Base-by-base conservation (phyloP, 805 yeast species). In the Kuraishia capsulata region DNA sequence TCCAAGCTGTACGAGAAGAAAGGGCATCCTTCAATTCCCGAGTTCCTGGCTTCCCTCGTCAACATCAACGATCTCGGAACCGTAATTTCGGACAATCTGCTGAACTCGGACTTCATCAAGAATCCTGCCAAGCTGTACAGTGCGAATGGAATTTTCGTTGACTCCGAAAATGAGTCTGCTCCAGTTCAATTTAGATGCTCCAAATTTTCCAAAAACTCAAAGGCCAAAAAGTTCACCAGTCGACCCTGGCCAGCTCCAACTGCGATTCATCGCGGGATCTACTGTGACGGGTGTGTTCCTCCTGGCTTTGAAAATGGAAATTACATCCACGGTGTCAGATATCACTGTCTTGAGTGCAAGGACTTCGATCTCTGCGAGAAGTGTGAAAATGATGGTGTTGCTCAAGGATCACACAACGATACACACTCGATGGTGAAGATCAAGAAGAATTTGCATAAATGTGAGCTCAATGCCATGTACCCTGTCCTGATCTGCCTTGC, bases 301-400 rank as follows among this genome's bases (percentile, higher is more conserved):
- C 33, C 38, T 20, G 19, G 32, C 46, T 19, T 20, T 17, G 16
- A 18, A 6, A 20, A 29, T 11, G 4, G 5, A 18, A 71, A 31
- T n/a, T 19, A 16, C 3, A 56, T 71, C 33, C 43, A 37, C 18
- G 81, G 81, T 5, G 43, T 53, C 5, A 61, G 82, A 36, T 76
- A 63, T 47, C 63, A 65, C 33, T 76, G 82, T 51, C 44, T 66
- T 20, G 67, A 73, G 23, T 76, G 82, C 47, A 50, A 51, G 3
- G 73, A 76, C 49, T 73, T 60, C 49, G 81, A 76, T 48, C 52
- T 76, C 38, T 76, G 82, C 48, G 63, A 64, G 35, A 33, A 45
- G 5, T 67, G 73, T 48, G 71, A 67, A 42, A 37, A 45, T 1
- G 39, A 41, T 8, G 47, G 46, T 20, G 30, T 37, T 20, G 50